Base-by-base conservation (phyloP, 1,139 yeast genomes). In the Yamadazyma diospyri region DNA sequence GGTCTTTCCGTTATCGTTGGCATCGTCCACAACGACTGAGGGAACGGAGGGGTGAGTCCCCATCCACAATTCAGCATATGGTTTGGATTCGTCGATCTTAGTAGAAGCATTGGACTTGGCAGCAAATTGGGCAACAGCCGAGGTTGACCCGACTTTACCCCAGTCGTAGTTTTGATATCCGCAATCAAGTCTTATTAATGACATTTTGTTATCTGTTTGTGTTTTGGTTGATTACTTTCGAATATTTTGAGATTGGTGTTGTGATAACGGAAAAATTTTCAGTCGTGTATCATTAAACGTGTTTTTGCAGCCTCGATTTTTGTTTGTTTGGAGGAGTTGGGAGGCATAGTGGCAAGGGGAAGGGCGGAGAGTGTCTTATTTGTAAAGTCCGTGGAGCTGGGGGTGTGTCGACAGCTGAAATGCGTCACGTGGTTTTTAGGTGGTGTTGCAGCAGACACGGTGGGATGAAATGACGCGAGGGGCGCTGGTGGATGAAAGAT, bases 61-160 rank as follows among this genome's bases (percentile, higher is more conserved):
- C 98, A 92, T 92, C 98, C 98, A 92, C 47, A 92, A 71, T 57
- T 85, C 94, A 23, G 95, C 94, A 50, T 85, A 85, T 9, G 95
- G 97, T 55, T 81, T 77, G 28, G 68, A 37, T 47, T 81, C 89
- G 45, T 83, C 87, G 37, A 88, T 72, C 22, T 53, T 50, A 23
- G 69, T 53, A n/a, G 48, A 37, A 5, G 86, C 74, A 58, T 84
- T 80, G 28, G 94, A 76, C 33, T 71, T 67, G 27, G 80, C 69
- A 25, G 95, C 94, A 57, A 78, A 92, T 55, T 74, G 81, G 5
- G 97, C 97, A 34, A 88, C 97, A 6, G 95, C 85, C 18, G 95
- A 85, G 7, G 76, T 48, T 5, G 80, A 69, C 24, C 98, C 97
- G 35, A 85, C 57, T 55, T 89, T 89, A 33, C 95, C 95, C 94